phyloP scores from a whole-genome alignment of 2,329 filamentous ascomycete genomes.

The Fusarium nygamai region DNA sequence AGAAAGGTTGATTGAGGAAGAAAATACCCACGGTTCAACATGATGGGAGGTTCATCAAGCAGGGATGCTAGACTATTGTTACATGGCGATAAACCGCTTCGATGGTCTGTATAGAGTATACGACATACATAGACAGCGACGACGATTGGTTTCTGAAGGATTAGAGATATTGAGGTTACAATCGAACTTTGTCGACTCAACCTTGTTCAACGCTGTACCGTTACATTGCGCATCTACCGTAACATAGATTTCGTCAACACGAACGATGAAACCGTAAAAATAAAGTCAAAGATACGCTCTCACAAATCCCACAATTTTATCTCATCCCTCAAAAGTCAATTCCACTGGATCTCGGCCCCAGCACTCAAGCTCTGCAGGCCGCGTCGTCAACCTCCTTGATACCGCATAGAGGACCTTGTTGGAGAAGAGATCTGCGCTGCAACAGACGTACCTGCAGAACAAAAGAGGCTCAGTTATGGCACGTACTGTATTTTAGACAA shows the following conservation, averaged over 20 bases:
- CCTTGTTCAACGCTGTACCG: neutral
- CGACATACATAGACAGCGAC: neutral
- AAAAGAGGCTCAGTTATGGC: neutral
- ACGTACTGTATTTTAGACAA: neutral
- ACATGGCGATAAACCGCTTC: neutral
- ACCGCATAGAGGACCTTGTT: neutral
- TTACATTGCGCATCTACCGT: neutral
- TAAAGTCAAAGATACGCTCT: neutral
- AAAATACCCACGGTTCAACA: constrained; percentile 5
- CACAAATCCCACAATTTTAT: constrained; percentile 5
- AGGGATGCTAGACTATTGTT: constrained; percentile 1
- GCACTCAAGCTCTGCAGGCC: neutral
- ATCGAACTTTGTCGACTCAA: neutral
- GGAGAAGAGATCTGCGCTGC: constrained; percentile 8
- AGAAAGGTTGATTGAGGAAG: neutral
- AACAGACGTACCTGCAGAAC: constrained; percentile 1
- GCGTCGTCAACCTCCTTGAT: constrained; percentile 15
- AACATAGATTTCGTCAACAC: neutral
- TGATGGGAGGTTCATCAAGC: neutral
- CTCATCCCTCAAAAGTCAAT: neutral
- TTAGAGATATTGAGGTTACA: neutral
- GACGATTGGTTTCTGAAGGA: neutral
- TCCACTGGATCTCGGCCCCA: constrained; percentile 20
- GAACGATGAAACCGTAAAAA: neutral
- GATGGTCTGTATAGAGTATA: constrained; percentile 3